Evolutionary conservation across 352 stramenopile species (phyloP).

Genomic region (Phytopythium sindhum): DNA sequence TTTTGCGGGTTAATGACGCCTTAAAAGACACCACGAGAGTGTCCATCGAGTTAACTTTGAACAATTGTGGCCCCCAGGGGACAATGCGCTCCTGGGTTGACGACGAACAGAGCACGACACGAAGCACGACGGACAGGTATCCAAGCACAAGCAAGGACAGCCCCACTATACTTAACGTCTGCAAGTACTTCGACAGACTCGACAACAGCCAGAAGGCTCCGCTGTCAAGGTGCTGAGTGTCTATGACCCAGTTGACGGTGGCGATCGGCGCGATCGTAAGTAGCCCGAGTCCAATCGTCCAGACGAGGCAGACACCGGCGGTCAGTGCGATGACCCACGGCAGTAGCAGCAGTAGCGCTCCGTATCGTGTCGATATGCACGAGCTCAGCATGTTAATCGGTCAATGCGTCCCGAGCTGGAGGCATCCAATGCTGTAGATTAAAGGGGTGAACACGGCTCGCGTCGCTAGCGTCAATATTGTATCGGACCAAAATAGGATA

Average conservation of each 20-base stretch:
- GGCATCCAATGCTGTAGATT: no score
- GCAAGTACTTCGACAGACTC: slow-evolving; percentile 8
- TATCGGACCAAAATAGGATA: no score
- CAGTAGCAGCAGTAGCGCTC: background rate
- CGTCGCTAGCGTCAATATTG: no score
- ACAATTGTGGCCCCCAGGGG: background rate
- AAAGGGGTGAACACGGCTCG: no score
- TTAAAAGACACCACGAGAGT: background rate
- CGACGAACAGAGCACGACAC: background rate
- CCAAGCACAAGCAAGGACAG: slow-evolving; percentile 11
- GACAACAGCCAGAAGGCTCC: slow-evolving; percentile 28
- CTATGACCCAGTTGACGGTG: slow-evolving; percentile 29
- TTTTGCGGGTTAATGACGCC: no score
- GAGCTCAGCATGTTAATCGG: background rate
- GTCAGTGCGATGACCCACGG: background rate
- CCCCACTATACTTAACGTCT: slow-evolving; percentile 11
- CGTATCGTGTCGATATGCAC: background rate
- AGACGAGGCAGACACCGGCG: slow-evolving; percentile 10
- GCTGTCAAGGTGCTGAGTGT: slow-evolving; percentile 21
- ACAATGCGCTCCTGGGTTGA: background rate
- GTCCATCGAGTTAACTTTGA: background rate
- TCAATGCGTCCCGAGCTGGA: background rate
- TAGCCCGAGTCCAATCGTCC: slow-evolving; percentile 22
- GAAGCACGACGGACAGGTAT: slow-evolving; percentile 15
- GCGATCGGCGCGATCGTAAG: slow-evolving; percentile 19